phyloP scores from a whole-genome alignment of 2,329 filamentous ascomycete species.

The Fusarium chuoi region DNA sequence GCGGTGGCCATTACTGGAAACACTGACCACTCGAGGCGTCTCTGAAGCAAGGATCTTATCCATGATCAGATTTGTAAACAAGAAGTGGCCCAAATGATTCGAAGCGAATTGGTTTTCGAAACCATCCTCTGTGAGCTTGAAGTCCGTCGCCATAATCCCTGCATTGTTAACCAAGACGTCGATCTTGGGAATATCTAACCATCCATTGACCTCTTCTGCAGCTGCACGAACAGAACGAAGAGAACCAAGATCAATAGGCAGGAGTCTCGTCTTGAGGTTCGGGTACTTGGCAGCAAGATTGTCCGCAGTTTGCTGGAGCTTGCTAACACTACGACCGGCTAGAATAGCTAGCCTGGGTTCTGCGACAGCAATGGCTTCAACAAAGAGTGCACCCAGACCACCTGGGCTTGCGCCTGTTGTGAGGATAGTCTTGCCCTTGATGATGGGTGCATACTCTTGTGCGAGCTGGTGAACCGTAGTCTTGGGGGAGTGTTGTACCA shows the following conservation, averaged over 20 bases:
- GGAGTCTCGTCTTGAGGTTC: neutral
- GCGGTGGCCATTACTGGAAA: conserved; percentile 10
- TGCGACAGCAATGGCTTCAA: neutral
- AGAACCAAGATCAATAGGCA: conserved; percentile 1
- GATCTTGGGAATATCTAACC: neutral
- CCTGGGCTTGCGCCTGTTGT: conserved; percentile 12
- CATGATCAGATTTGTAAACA: conserved; percentile 12
- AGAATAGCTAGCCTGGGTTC: neutral
- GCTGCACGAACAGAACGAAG: conserved; percentile 1
- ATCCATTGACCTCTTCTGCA: neutral
- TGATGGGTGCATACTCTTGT: neutral
- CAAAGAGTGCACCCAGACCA: conserved; percentile 2
- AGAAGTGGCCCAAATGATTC: conserved; percentile 13
- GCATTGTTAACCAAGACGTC: conserved; percentile 16
- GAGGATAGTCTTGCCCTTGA: conserved; percentile 12
- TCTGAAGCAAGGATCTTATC: neutral
- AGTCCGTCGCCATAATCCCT: conserved; percentile 10
- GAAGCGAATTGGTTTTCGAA: conserved; percentile 15
- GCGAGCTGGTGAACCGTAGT: conserved; percentile 3
- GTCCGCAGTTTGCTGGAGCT: conserved; percentile 14
- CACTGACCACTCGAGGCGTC: conserved; percentile 7
- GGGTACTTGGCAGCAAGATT: neutral
- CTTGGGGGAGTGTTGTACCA: neutral
- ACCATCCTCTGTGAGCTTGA: neutral
- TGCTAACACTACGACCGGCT: conserved; percentile 1